Evolutionary conservation across 2,329 filamentous ascomycete species (phyloP).

Genomic region (Cucurbitaria berberidis): DNA sequence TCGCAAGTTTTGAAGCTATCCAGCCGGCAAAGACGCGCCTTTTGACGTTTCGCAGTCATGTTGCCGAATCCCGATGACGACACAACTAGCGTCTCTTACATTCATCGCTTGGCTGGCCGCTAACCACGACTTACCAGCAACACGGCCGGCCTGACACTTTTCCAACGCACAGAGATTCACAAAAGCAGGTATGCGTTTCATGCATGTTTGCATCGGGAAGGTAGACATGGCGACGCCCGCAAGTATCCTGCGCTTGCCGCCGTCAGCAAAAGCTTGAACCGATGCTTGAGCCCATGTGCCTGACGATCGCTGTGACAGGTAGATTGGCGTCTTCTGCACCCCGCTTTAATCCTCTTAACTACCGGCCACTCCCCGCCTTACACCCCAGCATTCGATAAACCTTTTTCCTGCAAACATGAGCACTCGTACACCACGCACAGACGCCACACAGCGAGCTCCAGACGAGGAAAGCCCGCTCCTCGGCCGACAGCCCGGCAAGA

Average conservation of each 20-base stretch:
- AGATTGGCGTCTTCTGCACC: conserved; percentile 2
- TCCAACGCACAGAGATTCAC: conserved; percentile 14
- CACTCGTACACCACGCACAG: conserved; percentile 7
- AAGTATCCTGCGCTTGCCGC: conserved; percentile 40
- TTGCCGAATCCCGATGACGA: conserved; percentile 50
- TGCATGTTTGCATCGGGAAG: conserved; percentile 9
- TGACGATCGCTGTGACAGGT: conserved; percentile 16
- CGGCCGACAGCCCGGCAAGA: conserved; percentile 26
- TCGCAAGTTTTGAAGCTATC: neutral
- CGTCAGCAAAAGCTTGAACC: conserved; percentile 23
- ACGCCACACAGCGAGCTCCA: conserved; percentile 11
- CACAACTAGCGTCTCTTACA: conserved; percentile 37
- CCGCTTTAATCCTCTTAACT: conserved; percentile 15
- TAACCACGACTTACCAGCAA: conserved; percentile 6
- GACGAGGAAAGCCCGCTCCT: conserved; percentile 47
- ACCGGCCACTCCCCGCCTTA: conserved; percentile 7
- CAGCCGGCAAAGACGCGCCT: conserved; percentile 10
- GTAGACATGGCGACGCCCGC: conserved; percentile 8
- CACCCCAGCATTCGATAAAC: conserved; percentile 10
- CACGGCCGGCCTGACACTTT: conserved; percentile 17
- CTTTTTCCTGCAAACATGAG: conserved; percentile 22
- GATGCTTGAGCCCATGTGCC: conserved; percentile 33
- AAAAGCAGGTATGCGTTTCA: neutral
- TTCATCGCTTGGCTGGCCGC: conserved; percentile 13
- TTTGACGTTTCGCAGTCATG: conserved; percentile 19